A percentile compares a stretch with the other conserved stretches of the same genome.
phyloP scores from a whole-genome alignment of 2,329 filamentous ascomycete genomes.

The Sarocladium brachiariae region DNA sequence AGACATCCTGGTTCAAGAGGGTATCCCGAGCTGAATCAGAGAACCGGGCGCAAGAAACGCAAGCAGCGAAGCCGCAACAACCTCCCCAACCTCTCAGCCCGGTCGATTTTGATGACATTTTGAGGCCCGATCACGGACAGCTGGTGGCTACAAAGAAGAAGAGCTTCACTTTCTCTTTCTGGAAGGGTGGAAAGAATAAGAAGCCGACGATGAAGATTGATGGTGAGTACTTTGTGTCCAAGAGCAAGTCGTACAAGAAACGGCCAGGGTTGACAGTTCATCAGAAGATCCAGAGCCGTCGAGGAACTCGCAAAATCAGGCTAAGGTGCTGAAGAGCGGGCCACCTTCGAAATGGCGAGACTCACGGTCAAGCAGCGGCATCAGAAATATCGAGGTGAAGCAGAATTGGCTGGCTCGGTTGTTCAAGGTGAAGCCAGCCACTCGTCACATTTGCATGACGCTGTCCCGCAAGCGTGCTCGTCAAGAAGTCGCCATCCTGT shows the following conservation, averaged over 20 bases:
- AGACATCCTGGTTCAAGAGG: constrained; percentile 45
- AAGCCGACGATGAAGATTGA: constrained; percentile 37
- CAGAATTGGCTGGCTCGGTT: constrained; percentile 87
- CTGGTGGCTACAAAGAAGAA: constrained; percentile 38
- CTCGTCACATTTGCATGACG: constrained; percentile 66
- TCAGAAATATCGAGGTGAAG: constrained; percentile 56
- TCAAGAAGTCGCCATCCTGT: constrained; percentile 66
- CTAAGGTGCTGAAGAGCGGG: constrained; percentile 4
- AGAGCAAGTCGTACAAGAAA: neutral
- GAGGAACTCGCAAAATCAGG: neutral
- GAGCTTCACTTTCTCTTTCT: constrained; percentile 47
- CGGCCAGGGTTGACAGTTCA: neutral
- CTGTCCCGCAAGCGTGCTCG: constrained; percentile 62
- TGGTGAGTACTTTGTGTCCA: constrained; percentile 26
- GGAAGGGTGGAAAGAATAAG: constrained; percentile 42
- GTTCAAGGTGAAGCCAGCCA: constrained; percentile 82
- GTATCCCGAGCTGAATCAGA: constrained; percentile 30
- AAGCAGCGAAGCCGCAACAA: neutral
- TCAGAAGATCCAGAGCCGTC: neutral
- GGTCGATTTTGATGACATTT: constrained; percentile 15
- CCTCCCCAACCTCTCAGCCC: constrained; percentile 10
- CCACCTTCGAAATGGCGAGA: constrained; percentile 7
- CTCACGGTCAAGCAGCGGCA: constrained; percentile 16
- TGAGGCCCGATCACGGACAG: constrained; percentile 12
- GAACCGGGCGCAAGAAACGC: constrained; percentile 18